Evolutionary conservation across 2,329 filamentous ascomycete genomes (phyloP).

Genomic region (Ophiostoma montium): DNA sequence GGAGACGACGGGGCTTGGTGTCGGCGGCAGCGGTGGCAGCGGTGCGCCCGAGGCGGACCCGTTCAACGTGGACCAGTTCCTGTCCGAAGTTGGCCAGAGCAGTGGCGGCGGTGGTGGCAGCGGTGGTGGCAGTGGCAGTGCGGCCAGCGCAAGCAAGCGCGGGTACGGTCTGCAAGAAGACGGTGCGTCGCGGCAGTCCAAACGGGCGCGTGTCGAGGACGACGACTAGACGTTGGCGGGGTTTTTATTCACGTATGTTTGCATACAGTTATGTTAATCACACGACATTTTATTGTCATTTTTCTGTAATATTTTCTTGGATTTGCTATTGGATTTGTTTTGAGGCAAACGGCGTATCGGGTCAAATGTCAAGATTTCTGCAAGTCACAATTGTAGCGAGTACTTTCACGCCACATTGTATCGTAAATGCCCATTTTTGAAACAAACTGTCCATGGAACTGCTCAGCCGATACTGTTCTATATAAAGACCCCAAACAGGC

Average conservation of each 20-base stretch:
- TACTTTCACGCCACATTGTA: no score
- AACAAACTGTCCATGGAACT: no score
- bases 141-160: slow-evolving; percentile 35
- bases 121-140: slow-evolving; percentile 11
- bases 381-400: no score
- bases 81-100: slow-evolving; percentile 60
- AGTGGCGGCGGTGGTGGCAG: not conserved
- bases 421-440: no score
- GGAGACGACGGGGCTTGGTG: slow-evolving; percentile 30
- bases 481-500: no score
- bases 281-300: no score
- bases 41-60: slow-evolving; percentile 27
- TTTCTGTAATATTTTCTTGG: no score
- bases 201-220: slow-evolving; percentile 67
- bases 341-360: no score
- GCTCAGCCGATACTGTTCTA: no score
- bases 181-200: slow-evolving; percentile 36
- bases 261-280: not conserved
- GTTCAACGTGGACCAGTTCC: slow-evolving; percentile 89
- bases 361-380: no score
- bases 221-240: slow-evolving; percentile 22
- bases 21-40: not conserved
- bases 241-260: not conserved
- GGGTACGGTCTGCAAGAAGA: slow-evolving; percentile 62
- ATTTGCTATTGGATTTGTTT: no score